Evolutionary conservation across 371 early-diverging fungal genomes (phyloP).

Genomic region (Circinella umbellata): DNA sequence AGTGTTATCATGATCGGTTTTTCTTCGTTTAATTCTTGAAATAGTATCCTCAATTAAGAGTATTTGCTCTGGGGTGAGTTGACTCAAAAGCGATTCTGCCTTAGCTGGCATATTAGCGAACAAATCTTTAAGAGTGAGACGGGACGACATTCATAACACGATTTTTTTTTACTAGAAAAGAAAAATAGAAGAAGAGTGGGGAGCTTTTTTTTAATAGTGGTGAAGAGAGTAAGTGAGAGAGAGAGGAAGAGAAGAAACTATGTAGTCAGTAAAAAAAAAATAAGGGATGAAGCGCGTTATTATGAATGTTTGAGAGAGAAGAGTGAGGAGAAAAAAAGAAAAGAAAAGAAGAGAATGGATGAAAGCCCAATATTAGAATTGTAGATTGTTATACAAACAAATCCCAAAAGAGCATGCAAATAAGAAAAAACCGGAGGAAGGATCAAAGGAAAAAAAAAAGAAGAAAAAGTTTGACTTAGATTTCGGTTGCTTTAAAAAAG

Average conservation of each 20-base stretch:
- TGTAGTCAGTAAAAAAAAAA: neutral
- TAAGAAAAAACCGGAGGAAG: constrained; percentile 1
- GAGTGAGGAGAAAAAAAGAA: neutral
- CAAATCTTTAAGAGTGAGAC: constrained; percentile 41
- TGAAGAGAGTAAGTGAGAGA: neutral
- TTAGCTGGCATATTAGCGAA: constrained; percentile 35
- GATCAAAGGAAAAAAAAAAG: neutral
- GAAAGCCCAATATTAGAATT: constrained; percentile 5
- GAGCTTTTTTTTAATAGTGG: neutral
- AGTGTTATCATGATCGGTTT: constrained; percentile 26
- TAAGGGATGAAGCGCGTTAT: neutral
- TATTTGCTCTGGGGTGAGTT: constrained; percentile 42
- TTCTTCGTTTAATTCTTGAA: constrained; percentile 40
- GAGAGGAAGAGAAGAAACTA: neutral
- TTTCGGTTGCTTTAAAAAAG: constrained; percentile 3
- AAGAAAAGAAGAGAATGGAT: constrained; percentile 8
- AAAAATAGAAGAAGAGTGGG: constrained; percentile 2
- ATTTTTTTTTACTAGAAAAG: neutral
- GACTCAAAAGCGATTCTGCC: constrained; percentile 38
- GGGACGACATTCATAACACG: constrained; percentile 10
- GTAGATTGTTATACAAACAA: constrained; percentile 7
- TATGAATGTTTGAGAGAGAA: no score
- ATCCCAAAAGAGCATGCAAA: constrained; percentile 13
- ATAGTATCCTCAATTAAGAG: constrained; percentile 41
- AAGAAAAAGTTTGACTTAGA: neutral